Conservation (phyloP, 2,329 filamentous ascomycete species). For the Phyllosticta citribraziliensis region DNA sequence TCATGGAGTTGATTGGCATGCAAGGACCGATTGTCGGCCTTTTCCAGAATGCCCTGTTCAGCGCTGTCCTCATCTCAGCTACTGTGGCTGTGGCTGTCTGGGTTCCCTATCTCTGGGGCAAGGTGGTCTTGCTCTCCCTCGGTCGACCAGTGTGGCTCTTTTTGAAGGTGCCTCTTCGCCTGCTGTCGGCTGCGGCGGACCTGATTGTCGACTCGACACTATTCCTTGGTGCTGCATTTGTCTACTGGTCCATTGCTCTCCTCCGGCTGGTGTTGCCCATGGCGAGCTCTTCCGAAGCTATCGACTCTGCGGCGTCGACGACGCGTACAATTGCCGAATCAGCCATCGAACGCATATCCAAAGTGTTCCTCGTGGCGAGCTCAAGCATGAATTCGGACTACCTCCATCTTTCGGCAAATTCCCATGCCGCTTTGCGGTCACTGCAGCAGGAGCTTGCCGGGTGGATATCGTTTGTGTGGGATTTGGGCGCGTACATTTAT, state of each 20-base stretch:
- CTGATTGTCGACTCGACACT: slow-evolving; percentile 66
- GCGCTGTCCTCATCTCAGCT: slow-evolving; percentile 76
- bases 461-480: neutral
- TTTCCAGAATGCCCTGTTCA: slow-evolving; percentile 92
- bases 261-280: slow-evolving; percentile 16
- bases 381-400: slow-evolving; percentile 22
- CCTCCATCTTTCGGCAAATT: slow-evolving; percentile 27
- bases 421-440: slow-evolving; percentile 27
- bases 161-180: slow-evolving; percentile 58
- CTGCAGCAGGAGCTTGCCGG: slow-evolving; percentile 17
- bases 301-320: slow-evolving; percentile 4
- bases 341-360: slow-evolving; percentile 26
- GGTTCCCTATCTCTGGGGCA: slow-evolving; percentile 84
- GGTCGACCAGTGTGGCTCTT: slow-evolving; percentile 64
- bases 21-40: slow-evolving; percentile 82
- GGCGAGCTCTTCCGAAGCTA: slow-evolving; percentile 4
- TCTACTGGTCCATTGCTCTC: slow-evolving; percentile 26
- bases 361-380: slow-evolving; percentile 20
- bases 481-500: neutral
- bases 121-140: slow-evolving; percentile 67
- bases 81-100: slow-evolving; percentile 82
- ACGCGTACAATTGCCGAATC: slow-evolving; percentile 21
- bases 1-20: slow-evolving; percentile 94
- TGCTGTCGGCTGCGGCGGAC: slow-evolving; percentile 65
- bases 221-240: slow-evolving; percentile 48